These are phyloP conservation scores for Hymenoscyphus occultus DNA, from an alignment of 2,329 filamentous ascomycete genomes.

Conservation along the genomic window DNA sequence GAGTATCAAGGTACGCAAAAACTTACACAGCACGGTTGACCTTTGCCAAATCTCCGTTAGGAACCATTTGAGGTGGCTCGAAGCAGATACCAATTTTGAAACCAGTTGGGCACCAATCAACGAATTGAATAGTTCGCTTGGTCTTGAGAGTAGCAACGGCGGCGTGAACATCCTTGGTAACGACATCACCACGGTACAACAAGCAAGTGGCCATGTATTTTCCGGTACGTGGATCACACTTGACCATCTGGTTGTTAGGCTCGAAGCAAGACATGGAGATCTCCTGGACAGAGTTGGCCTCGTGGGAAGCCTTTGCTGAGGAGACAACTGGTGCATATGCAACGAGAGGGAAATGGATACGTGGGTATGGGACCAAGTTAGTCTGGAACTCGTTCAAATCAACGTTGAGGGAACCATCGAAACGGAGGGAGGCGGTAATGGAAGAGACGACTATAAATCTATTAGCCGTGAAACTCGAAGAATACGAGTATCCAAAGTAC, in stretches of 20 bases:
- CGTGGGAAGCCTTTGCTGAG: conserved; percentile 91
- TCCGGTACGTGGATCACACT: conserved; percentile 96
- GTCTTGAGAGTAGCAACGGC: conserved; percentile 97
- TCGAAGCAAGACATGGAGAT: conserved; percentile 99
- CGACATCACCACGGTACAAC: conserved; percentile 97
- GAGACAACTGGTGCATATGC: conserved; percentile 94
- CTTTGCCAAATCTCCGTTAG: conserved; percentile 95
- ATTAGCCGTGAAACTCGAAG: conserved; percentile 28
- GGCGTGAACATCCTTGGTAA: conserved; percentile 89
- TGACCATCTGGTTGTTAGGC: conserved; percentile 99
- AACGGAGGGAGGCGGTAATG: conserved; percentile 96
- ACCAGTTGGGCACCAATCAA: conserved; percentile 99
- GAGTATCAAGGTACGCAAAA: conserved; percentile 4
- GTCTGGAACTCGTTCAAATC: conserved; percentile 99
- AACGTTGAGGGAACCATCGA: conserved; percentile 98
- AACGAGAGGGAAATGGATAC: conserved; percentile 98
- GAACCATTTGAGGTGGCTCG: conserved; percentile 93
- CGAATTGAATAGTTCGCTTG: conserved; percentile 98
- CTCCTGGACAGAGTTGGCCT: conserved; percentile 97
- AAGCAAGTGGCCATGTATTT: conserved; percentile 99
- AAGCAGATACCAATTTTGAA: conserved; percentile 99
- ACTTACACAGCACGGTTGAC: conserved; percentile 97
- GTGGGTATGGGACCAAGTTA: conserved; percentile 97
- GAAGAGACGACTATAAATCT: conserved; percentile 77
- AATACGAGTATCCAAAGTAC: conserved; percentile 45